Evolutionary conservation across 2,329 filamentous ascomycete genomes (phyloP).

Genomic region (Aspergillus calidoustus): DNA sequence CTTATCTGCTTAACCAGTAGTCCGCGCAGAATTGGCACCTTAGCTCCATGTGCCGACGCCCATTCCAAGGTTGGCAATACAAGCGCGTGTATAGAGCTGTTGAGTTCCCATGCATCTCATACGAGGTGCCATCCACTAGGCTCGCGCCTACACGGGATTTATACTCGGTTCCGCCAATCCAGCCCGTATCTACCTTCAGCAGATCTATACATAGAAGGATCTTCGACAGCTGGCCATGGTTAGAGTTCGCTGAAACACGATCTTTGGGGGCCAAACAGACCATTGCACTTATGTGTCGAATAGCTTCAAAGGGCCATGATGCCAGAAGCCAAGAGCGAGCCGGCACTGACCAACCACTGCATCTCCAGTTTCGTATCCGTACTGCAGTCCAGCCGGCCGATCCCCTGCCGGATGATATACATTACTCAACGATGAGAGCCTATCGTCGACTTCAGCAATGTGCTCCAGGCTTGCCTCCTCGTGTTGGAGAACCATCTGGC

Average conservation of each 20-base stretch:
- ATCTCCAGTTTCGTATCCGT: not conserved
- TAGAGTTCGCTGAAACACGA: not conserved
- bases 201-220: slow-evolving; percentile 4
- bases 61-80: too few species aligned
- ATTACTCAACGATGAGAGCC: not conserved
- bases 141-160: not conserved
- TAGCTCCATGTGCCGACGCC: not conserved
- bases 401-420: too few species aligned
- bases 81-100: too few species aligned
- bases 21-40: not conserved
- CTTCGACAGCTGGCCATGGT: not conserved
- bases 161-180: not conserved
- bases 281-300: not conserved
- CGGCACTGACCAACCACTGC: not conserved
- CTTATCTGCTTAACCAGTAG: not conserved
- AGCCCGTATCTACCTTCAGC: not conserved
- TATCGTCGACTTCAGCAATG: not conserved
- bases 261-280: not conserved
- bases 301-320: not conserved
- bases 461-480: not conserved
- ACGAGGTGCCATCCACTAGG: not conserved
- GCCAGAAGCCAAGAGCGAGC: not conserved
- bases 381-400: too few species aligned
- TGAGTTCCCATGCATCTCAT: not conserved
- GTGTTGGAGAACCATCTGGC: not conserved